phyloP scores from a whole-genome alignment of 2,329 filamentous ascomycete species.

The Macrophomina tecta region DNA sequence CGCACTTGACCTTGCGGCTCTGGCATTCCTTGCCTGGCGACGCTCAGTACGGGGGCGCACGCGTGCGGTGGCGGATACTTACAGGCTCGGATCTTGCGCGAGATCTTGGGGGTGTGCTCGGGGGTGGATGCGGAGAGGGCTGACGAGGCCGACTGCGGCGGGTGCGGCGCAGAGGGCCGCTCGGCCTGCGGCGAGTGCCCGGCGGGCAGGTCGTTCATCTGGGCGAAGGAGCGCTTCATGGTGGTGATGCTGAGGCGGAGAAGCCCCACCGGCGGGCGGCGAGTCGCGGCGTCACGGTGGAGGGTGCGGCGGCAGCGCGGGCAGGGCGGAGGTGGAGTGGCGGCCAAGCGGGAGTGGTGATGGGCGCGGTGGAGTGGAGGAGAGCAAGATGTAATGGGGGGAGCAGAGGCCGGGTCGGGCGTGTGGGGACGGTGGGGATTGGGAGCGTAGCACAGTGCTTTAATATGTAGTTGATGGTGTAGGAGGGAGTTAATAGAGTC shows the following conservation, averaged over 20 bases:
- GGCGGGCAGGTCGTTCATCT: conserved; percentile 23
- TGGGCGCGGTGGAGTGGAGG: background rate
- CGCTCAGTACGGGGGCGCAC: background rate
- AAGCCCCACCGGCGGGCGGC: conserved; percentile 11
- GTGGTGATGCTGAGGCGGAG: conserved; percentile 7
- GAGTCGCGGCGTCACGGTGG: background rate
- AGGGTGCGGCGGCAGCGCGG: background rate
- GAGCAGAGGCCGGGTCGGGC: too few species aligned
- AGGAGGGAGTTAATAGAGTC: background rate
- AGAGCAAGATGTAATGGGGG: too few species aligned
- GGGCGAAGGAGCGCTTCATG: conserved; percentile 28
- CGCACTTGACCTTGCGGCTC: conserved; percentile 44
- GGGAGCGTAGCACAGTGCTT: too few species aligned
- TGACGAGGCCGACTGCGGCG: conserved; percentile 8
- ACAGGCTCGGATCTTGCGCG: conserved; percentile 28
- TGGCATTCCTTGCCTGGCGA: conserved; percentile 42
- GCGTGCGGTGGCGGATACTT: background rate
- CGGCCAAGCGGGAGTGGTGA: too few species aligned
- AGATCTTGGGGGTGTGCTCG: conserved; percentile 28
- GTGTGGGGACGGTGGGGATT: too few species aligned
- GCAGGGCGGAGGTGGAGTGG: background rate
- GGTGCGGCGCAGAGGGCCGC: conserved; percentile 15
- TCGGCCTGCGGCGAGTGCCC: conserved; percentile 1
- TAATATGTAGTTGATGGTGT: too few species aligned
- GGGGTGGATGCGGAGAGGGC: conserved; percentile 7